These are phyloP conservation scores for Penicillium coprophilum DNA, from an alignment of 495 filamentous ascomycete species.

Conservation along the genomic window DNA sequence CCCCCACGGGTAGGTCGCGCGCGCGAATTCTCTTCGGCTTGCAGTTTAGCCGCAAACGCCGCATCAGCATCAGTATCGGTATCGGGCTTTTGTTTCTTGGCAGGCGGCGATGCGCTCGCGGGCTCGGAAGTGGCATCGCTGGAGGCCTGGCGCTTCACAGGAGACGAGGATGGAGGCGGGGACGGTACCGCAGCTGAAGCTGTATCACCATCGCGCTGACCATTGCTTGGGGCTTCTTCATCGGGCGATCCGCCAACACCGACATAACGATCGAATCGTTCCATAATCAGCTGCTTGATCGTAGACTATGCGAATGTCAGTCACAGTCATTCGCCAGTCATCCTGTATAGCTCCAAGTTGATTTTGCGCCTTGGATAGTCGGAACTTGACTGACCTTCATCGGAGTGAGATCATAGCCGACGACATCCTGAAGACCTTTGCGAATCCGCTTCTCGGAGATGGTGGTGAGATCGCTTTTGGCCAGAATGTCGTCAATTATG, in stretches of 20 bases:
- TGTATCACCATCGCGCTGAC: slow-evolving; percentile 33
- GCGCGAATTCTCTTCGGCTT: slow-evolving; percentile 84
- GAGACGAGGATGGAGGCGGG: slow-evolving; percentile 50
- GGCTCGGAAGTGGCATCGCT: slow-evolving; percentile 51
- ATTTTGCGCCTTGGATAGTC: neutral
- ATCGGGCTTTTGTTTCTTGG: slow-evolving; percentile 58
- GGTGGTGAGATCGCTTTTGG: slow-evolving; percentile 77
- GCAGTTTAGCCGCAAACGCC: slow-evolving; percentile 77
- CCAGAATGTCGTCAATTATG: slow-evolving; percentile 91
- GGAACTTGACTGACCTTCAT: slow-evolving; percentile 67
- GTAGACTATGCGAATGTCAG: slow-evolving; percentile 54
- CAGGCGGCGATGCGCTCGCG: slow-evolving; percentile 44
- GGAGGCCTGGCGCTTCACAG: slow-evolving; percentile 56
- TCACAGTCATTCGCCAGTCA: neutral
- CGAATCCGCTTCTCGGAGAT: slow-evolving; percentile 92
- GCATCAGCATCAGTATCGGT: slow-evolving; percentile 74
- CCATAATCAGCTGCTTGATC: slow-evolving; percentile 81
- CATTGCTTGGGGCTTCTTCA: slow-evolving; percentile 43
- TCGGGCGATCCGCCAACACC: slow-evolving; percentile 38
- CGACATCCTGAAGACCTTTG: slow-evolving; percentile 72
- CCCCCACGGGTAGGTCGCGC: slow-evolving; percentile 70
- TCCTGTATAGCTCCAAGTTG: neutral
- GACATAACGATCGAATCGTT: slow-evolving; percentile 80
- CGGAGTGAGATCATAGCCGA: slow-evolving; percentile 77
- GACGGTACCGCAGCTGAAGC: slow-evolving; percentile 47